A percentile compares a stretch with the other conserved stretches of the same genome.
Conservation (phyloP, 306 rosid genomes). For the Cucurbita ficifolia region DNA sequence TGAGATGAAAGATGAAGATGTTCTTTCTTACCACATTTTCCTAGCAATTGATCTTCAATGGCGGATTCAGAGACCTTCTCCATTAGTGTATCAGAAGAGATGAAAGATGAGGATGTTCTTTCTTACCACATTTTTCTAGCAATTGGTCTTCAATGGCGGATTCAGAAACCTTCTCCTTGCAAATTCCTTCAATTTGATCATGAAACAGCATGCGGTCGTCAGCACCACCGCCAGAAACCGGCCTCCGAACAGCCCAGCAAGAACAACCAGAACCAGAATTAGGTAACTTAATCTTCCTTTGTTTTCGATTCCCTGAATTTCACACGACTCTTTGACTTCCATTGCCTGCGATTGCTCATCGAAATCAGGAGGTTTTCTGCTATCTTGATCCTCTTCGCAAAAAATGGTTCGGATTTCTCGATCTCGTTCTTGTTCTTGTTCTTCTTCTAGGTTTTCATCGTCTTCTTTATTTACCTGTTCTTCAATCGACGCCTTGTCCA, state of each 20-base stretch:
- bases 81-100: not conserved
- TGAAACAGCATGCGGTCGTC: conserved; percentile 34
- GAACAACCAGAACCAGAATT: conserved; percentile 32
- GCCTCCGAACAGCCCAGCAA: conserved; percentile 50
- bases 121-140: not conserved
- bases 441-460: not conserved
- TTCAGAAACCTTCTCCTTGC: no score
- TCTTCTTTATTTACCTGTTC: not conserved
- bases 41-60: not conserved
- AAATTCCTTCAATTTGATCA: conserved; percentile 25
- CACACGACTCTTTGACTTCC: not conserved
- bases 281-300: conserved; percentile 16
- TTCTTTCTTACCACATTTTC: not conserved
- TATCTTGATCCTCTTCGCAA: not conserved
- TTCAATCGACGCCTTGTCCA: not conserved
- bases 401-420: not conserved
- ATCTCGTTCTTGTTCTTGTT: not conserved
- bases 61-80: not conserved
- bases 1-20: not conserved
- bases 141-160: not conserved
- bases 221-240: conserved; percentile 37
- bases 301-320: not conserved
- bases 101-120: not conserved
- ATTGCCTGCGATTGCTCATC: not conserved
- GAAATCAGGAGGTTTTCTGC: not conserved